These are phyloP conservation scores for Colletotrichum endophyticum DNA, from an alignment of 2,329 filamentous ascomycete species.

Conservation along the genomic window DNA sequence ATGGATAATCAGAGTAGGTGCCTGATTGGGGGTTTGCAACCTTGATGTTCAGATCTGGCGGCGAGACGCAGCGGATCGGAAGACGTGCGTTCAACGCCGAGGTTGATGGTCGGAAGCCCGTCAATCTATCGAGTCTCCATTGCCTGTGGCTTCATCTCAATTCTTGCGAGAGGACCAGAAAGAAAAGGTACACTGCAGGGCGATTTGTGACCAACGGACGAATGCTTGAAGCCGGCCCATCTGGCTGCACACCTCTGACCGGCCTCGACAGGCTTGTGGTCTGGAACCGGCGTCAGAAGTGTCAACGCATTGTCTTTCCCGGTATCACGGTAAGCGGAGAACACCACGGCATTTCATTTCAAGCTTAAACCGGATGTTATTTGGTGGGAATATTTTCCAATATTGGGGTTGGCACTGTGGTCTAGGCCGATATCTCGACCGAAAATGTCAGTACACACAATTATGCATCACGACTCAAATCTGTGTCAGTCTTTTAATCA, in stretches of 20 bases:
- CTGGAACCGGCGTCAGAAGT: neutral
- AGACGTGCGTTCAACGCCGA: neutral
- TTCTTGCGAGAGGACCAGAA: neutral
- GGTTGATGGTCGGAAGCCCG: rapidly evolving
- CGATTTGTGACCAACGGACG: neutral
- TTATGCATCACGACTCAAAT: neutral
- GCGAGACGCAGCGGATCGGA: too few species aligned
- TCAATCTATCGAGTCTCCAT: rapidly evolving
- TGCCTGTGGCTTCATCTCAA: neutral
- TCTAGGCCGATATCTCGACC: rapidly evolving
- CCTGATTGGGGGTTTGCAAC: rapidly evolving
- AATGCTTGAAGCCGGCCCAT: neutral
- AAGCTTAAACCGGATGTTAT: neutral
- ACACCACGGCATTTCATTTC: rapidly evolving
- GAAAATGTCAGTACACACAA: neutral
- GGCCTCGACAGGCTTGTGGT: rapidly evolving
- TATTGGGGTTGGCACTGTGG: neutral
- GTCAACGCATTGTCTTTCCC: rapidly evolving
- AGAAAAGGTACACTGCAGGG: neutral
- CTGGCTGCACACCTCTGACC: neutral
- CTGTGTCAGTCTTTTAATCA: rapidly evolving
- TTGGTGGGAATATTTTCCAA: too few species aligned
- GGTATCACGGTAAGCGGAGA: neutral
- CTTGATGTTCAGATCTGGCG: neutral
- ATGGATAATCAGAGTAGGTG: neutral